Percentiles rank a stretch among this genome's conserved stretches.
phyloP scores from a whole-genome alignment of 257 asterid genomes.

The Orobanche coerulescens region DNA sequence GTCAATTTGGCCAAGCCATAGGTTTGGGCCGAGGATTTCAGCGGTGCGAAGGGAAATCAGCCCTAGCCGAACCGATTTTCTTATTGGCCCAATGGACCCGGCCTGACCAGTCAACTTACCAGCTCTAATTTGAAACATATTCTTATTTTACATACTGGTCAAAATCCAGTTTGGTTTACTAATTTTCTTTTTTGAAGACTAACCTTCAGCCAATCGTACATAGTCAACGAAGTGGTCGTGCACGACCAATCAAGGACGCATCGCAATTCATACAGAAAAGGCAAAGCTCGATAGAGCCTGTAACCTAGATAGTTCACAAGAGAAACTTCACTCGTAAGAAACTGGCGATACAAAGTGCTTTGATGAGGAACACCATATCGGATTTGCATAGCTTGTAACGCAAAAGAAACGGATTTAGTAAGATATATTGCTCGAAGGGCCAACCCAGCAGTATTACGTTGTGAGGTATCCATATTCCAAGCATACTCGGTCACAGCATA shows the following conservation, averaged over 20 bases:
- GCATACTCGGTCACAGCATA: conserved; percentile 77
- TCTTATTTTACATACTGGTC: neutral
- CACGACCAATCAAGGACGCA: conserved; percentile 99
- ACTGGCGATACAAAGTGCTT: conserved; percentile 95
- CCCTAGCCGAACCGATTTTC: no score
- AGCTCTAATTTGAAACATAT: neutral
- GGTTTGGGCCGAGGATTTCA: no score
- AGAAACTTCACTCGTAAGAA: conserved; percentile 85
- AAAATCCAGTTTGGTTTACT: neutral
- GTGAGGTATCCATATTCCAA: conserved; percentile 71
- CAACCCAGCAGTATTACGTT: conserved; percentile 69
- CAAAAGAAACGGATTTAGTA: conserved; percentile 78
- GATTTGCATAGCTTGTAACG: conserved; percentile 91
- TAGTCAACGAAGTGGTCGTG: conserved; percentile 84
- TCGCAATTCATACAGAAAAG: conserved; percentile 88
- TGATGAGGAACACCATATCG: conserved; percentile 90
- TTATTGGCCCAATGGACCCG: no score
- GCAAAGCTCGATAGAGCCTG: conserved; percentile 90
- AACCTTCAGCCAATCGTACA: conserved; percentile 99
- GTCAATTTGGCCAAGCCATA: no score
- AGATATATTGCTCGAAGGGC: conserved; percentile 91
- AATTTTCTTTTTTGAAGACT: conserved; percentile 16
- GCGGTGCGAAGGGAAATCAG: no score
- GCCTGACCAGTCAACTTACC: no score
- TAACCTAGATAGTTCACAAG: conserved; percentile 81